Evolutionary conservation across 2,329 filamentous ascomycete genomes (phyloP), one percentile per base, ranked within the genome.

Genomic region (Cytospora piceicola): DNA sequence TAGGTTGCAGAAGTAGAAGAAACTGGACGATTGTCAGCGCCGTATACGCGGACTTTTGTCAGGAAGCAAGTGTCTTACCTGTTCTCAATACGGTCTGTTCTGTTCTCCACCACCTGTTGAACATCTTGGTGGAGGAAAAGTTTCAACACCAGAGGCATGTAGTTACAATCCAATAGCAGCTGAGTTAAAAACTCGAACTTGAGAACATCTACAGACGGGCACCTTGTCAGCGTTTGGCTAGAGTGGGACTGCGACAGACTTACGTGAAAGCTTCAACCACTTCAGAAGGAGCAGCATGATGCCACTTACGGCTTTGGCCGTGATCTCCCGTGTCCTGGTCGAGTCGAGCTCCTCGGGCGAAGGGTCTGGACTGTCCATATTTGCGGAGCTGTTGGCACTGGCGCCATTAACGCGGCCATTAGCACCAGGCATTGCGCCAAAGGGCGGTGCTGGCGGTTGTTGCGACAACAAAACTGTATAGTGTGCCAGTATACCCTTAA

Each of bases 181-280:
- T 99, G 95, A 0, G 93, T 94, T 73, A 99, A 81, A 73, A 97
- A 98, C 78, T 99, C 95, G 71, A 95, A 97, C 75, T 97, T 97
- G 70, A 99, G 81, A 32, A 98, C 86, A 75, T 99, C 93, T 96
- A 57, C 6, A 5, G 54, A 56, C 4, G 5, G 22, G 36, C 5
- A 9, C 24, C 7, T 39, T 51, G 68, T 53, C 58, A 63, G 22
- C 30, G 17, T 27, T 29, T 8, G 7, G 39, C n/a, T 49, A 49
- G n/a, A 64, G 15, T 24, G 53, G 20, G 3, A n/a, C 9, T 8
- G 24, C 20, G 12, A 32, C 36, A 6, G 3, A 82, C 92, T 82
- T 81, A 96, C 93, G 95, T 65, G 93, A 97, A 62, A 96, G 82
- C 76, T 97, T 96, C 72, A 98, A 90, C 95, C 95, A 99, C 77